Evolutionary conservation across 2,329 filamentous ascomycete species (phyloP).

Genomic region (Fusarium anthophilum): DNA sequence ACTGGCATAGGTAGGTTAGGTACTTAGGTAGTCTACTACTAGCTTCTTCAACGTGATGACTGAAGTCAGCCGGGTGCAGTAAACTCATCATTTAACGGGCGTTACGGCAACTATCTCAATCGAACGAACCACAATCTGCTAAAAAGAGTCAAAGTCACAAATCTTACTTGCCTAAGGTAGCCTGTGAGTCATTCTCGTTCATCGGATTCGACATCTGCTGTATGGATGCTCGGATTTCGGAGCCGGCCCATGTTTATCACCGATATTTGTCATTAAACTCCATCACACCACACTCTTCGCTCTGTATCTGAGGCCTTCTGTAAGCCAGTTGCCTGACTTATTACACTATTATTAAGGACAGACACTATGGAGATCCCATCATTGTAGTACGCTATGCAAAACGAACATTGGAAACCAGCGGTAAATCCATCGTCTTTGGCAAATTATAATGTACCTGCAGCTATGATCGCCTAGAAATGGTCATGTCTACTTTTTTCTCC

Average conservation of each 20-base stretch:
- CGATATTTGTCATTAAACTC: slow-evolving; percentile 39
- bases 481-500: neutral
- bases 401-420: neutral
- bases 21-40: neutral
- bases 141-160: neutral
- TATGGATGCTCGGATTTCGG: slow-evolving; percentile 33
- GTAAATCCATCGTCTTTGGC: neutral
- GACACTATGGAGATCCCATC: neutral
- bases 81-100: neutral
- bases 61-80: neutral
- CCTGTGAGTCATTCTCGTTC: slow-evolving; percentile 32
- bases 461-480: neutral
- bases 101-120: neutral
- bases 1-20: neutral
- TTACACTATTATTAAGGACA: neutral
- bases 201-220: slow-evolving; percentile 7
- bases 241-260: slow-evolving; percentile 27
- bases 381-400: neutral
- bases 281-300: slow-evolving; percentile 24
- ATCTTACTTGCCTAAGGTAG: neutral
- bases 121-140: slow-evolving; percentile 7
- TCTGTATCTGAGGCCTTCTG: neutral
- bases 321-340: neutral
- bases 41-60: neutral
- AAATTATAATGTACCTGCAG: neutral